Percentiles rank a stretch among this genome's conserved stretches.
These are phyloP conservation scores for Carex pumila DNA, from an alignment of 176 grass and related monocot genomes.

Conservation along the genomic window DNA sequence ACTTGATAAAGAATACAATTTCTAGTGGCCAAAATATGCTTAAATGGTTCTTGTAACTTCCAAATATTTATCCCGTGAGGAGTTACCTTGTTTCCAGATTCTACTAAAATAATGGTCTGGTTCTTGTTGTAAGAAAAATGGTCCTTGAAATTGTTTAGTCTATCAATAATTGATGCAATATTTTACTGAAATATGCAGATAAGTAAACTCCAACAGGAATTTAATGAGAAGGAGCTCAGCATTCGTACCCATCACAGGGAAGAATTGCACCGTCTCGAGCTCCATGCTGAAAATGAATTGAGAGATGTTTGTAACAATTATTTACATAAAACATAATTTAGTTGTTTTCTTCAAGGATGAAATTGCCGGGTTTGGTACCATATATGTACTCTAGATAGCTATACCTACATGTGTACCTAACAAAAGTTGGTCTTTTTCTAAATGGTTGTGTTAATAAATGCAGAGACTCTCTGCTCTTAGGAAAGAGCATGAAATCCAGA, in stretches of 20 bases:
- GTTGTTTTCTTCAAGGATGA: not conserved
- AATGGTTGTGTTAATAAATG: slow-evolving; percentile 14
- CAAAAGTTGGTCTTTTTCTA: not conserved
- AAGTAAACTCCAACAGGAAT: slow-evolving; percentile 61
- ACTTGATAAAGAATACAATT: no score
- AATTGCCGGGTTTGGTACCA: not conserved
- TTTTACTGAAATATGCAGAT: slow-evolving; percentile 40
- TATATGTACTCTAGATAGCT: not conserved
- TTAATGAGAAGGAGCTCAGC: slow-evolving; percentile 64
- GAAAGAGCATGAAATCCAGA: slow-evolving; percentile 84
- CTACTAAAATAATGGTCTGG: not conserved
- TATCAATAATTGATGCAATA: not conserved
- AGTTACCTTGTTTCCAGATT: not conserved
- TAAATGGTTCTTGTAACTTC: no score
- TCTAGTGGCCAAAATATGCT: no score
- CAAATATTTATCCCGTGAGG: not conserved
- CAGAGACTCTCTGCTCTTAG: slow-evolving; percentile 58
- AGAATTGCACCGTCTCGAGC: slow-evolving; percentile 62
- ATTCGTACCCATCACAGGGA: slow-evolving; percentile 64
- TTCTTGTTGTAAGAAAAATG: not conserved
- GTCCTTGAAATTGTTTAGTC: not conserved
- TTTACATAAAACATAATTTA: slow-evolving; percentile 4
- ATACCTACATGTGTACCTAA: not conserved
- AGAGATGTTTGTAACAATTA: slow-evolving; percentile 58
- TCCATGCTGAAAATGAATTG: slow-evolving; percentile 88